phyloP scores from a whole-genome alignment of 108 stramenopile genomes.

The Fragilaria crotonensis region DNA sequence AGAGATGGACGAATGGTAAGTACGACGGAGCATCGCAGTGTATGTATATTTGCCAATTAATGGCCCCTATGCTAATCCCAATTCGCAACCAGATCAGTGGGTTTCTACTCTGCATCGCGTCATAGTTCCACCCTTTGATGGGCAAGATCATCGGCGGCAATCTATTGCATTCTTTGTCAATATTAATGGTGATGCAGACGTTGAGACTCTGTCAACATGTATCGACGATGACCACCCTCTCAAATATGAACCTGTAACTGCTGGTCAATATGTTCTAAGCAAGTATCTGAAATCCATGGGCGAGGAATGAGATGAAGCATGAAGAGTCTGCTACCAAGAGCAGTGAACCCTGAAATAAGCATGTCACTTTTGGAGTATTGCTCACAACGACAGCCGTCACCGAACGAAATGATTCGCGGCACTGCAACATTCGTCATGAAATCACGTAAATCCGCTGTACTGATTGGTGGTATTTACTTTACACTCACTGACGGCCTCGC shows the following conservation, averaged over 20 bases:
- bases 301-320: not conserved
- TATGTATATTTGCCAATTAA: not conserved
- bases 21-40: not conserved
- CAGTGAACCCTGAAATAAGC: no score
- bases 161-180: slow-evolving; percentile 84
- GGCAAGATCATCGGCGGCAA: slow-evolving; percentile 31
- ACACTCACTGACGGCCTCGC: no score
- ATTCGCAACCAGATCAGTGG: slow-evolving; percentile 37
- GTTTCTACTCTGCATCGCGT: slow-evolving; percentile 79
- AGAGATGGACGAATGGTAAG: slow-evolving; percentile 79
- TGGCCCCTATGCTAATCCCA: not conserved
- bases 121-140: slow-evolving; percentile 22
- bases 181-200: slow-evolving; percentile 53
- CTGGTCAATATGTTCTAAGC: slow-evolving; percentile 56
- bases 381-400: no score
- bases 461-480: no score
- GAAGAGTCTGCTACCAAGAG: no score
- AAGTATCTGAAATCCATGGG: slow-evolving; percentile 42
- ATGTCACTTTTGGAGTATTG: no score
- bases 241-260: slow-evolving; percentile 45
- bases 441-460: no score
- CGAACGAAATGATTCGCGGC: no score
- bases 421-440: no score
- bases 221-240: slow-evolving; percentile 15
- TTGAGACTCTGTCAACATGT: slow-evolving; percentile 40